Conservation (phyloP, 441 rosid species). For the Croton laevigatus region DNA sequence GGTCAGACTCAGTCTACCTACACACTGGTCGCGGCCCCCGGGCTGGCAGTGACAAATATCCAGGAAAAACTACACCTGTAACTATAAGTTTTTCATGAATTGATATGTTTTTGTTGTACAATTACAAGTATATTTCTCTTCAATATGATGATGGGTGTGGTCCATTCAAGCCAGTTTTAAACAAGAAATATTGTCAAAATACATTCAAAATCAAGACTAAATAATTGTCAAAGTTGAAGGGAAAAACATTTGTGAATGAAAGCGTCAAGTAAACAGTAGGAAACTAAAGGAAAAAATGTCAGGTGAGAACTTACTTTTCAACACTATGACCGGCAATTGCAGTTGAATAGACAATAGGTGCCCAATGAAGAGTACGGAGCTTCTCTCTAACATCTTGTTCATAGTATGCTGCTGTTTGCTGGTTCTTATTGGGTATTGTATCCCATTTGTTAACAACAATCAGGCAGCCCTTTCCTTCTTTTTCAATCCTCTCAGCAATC, state of each 20-base stretch:
- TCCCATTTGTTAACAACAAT: constrained; percentile 98
- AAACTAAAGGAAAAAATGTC: not conserved
- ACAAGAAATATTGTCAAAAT: not conserved
- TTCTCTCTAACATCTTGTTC: constrained; percentile 94
- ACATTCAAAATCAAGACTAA: not conserved
- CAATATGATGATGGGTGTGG: too few relatives aligned
- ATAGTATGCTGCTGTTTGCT: constrained; percentile 65
- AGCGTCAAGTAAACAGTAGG: too few relatives aligned
- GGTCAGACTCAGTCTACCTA: too few relatives aligned
- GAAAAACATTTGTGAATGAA: not conserved
- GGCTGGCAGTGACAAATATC: too few relatives aligned
- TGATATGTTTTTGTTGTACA: too few relatives aligned
- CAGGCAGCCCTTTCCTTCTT: constrained; percentile 92
- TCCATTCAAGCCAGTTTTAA: too few relatives aligned
- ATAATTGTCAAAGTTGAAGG: not conserved
- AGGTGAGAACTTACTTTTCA: constrained; percentile 54
- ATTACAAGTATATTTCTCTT: too few relatives aligned
- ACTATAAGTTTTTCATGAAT: too few relatives aligned
- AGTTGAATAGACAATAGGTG: constrained; percentile 90
- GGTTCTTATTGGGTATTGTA: constrained; percentile 89
- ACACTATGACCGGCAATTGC: constrained; percentile 86
- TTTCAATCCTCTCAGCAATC: constrained; percentile 93
- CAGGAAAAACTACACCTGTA: too few relatives aligned
- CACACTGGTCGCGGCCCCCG: too few relatives aligned
- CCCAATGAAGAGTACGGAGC: constrained; percentile 85